Evolutionary conservation across 148 eudicot species (phyloP), one percentile per base, ranked within the genome.

Genomic region (Rhododendron vialii): DNA sequence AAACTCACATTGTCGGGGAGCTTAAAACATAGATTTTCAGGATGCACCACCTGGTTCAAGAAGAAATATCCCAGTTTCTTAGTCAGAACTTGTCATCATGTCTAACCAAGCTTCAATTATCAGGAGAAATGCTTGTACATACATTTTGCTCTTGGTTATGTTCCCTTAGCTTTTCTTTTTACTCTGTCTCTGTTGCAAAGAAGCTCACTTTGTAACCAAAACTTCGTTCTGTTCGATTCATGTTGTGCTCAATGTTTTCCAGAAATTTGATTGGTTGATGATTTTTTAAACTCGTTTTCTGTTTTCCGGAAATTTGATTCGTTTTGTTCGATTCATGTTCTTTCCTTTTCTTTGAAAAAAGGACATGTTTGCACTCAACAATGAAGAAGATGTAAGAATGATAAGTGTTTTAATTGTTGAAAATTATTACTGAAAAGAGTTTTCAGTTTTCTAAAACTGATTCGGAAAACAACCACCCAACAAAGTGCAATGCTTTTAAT

Each of bases 1-100:
- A 91, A 87, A 82, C 90, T 90, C 82, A 90, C 85, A 61, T 86
- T 91, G 51, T 91, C 90, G 9, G 90, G 90, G 22, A 90, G 82
- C 81, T 89, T 90, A 81, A 88, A 90, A 45, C 90, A 89, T 12
- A 87, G 84, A 36, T 71, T 75, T 80, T 86, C 90, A 20, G 92
- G 90, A 86, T 90, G 92, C 67, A 89, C 87, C 48, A 90, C 88
- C 92, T 90, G 79, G 48, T 89, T 75, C 18, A 38, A 84, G 67
- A 35, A 48, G 48, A 28, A 51, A 47, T 3, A 50, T n/a, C 22
- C n/a, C 47, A 36, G 47, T 17, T 78, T 78, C 30, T 78, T 22
- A 20, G 15, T 48, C 10, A 36, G 38, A 13, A 35, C 36, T 36
- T 82, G n/a, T 6, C 48, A 35, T 38, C 28, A 59, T 57, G 48